Evolutionary conservation across 768 basidiomycete genomes (phyloP).

Genomic region (Amanita pseudoporphyria): DNA sequence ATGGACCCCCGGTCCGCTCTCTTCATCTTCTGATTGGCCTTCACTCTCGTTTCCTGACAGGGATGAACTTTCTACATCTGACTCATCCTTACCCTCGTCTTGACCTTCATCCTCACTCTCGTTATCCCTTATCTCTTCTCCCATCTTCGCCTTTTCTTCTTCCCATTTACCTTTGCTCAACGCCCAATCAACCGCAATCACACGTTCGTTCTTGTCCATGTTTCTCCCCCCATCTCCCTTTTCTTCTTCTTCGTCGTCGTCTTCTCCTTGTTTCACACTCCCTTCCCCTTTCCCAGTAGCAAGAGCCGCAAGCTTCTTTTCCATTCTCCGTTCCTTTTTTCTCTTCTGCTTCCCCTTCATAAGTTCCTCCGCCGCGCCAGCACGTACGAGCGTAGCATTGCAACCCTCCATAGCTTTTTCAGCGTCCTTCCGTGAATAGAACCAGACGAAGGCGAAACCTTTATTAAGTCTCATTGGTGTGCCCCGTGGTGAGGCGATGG

Average conservation of each 20-base stretch:
- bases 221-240: slow-evolving; percentile 25
- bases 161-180: slow-evolving; percentile 91
- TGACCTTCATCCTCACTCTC: no score
- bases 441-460: slow-evolving; percentile 96
- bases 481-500: background rate
- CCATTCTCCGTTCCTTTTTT: slow-evolving; percentile 50
- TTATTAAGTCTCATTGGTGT: slow-evolving; percentile 25
- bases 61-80: slow-evolving; percentile 14
- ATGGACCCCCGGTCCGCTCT: slow-evolving; percentile 36
- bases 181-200: slow-evolving; percentile 95
- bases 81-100: no score
- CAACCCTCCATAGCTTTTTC: slow-evolving; percentile 71
- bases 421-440: slow-evolving; percentile 77
- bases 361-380: slow-evolving; percentile 49
- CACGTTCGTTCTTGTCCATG: slow-evolving; percentile 35
- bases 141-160: slow-evolving; percentile 57
- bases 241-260: slow-evolving; percentile 24
- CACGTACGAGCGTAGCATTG: slow-evolving; percentile 63
- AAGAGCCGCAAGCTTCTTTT: slow-evolving; percentile 34
- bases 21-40: slow-evolving; percentile 23
- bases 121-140: slow-evolving; percentile 17
- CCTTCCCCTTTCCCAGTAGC: slow-evolving; percentile 21
- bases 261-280: slow-evolving; percentile 13
- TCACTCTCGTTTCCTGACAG: slow-evolving; percentile 10
- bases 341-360: slow-evolving; percentile 57